A percentile compares a stretch with the other conserved stretches of the same genome.
These are phyloP conservation scores for Diaporthe amygdali DNA, from an alignment of 2,329 filamentous ascomycete species.

Conservation along the genomic window DNA sequence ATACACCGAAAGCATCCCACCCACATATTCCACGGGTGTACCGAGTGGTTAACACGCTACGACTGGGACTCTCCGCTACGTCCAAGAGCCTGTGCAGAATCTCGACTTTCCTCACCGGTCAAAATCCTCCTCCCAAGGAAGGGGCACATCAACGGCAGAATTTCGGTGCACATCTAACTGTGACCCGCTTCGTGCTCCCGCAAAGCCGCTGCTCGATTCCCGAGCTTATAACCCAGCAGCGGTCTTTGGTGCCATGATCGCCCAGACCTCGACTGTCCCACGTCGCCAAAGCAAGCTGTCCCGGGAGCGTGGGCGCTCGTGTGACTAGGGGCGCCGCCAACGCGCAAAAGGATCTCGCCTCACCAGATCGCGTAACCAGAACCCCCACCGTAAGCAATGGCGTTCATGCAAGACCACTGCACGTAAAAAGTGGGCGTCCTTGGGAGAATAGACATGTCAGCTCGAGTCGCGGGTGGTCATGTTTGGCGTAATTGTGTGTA, in stretches of 20 bases:
- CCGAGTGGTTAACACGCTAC: background rate
- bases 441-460: background rate
- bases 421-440: background rate
- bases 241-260: background rate
- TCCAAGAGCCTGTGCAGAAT: background rate
- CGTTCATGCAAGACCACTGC: slow-evolving; percentile 4
- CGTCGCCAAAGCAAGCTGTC: background rate
- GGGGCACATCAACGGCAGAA: background rate
- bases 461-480: background rate
- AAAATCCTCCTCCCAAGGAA: background rate
- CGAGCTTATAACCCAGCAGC: background rate
- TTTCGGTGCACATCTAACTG: background rate
- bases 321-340: background rate
- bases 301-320: background rate
- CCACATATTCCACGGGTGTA: background rate
- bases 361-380: background rate
- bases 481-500: background rate
- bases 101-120: background rate
- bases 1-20: background rate
- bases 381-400: background rate
- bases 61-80: background rate
- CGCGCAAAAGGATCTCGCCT: background rate
- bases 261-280: background rate
- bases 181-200: background rate
- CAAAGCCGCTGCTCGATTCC: background rate